Conservation (phyloP, 345 rosid species). For the Eucalyptus viminalis region DNA sequence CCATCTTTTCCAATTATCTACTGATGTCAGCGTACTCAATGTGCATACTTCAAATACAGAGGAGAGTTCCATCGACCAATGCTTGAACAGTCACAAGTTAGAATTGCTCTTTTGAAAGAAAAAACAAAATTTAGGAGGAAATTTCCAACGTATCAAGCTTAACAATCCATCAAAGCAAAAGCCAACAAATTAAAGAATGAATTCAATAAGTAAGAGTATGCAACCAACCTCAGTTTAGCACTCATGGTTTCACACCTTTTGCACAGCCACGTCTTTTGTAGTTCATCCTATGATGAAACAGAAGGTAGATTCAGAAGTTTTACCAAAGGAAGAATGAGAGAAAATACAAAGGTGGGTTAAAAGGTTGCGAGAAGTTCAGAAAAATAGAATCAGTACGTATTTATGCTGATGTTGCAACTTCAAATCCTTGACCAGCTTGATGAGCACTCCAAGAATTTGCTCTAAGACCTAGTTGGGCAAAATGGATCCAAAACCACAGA, state of each 20-base stretch:
- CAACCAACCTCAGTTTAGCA: conserved; percentile 77
- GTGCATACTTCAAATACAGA: neutral
- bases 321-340: neutral
- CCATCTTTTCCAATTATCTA: neutral
- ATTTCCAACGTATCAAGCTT: neutral
- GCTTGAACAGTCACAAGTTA: neutral
- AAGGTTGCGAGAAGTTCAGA: neutral
- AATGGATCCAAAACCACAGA: neutral
- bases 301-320: neutral
- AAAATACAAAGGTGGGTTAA: neutral
- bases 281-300: conserved; percentile 52
- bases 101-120: neutral
- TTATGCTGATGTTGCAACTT: conserved; percentile 90
- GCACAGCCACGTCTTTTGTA: conserved; percentile 89
- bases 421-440: conserved; percentile 95
- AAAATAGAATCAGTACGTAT: conserved; percentile 40
- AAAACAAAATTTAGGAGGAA: neutral
- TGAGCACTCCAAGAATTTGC: conserved; percentile 91
- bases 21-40: neutral
- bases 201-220: neutral
- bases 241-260: conserved; percentile 97
- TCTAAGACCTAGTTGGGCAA: conserved; percentile 62
- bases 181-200: neutral
- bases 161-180: neutral
- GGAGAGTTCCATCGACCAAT: neutral